A percentile compares a stretch with the other conserved stretches of the same genome.
phyloP scores from a whole-genome alignment of 2,329 filamentous ascomycete genomes.

The Fusarium brachygibbosum region DNA sequence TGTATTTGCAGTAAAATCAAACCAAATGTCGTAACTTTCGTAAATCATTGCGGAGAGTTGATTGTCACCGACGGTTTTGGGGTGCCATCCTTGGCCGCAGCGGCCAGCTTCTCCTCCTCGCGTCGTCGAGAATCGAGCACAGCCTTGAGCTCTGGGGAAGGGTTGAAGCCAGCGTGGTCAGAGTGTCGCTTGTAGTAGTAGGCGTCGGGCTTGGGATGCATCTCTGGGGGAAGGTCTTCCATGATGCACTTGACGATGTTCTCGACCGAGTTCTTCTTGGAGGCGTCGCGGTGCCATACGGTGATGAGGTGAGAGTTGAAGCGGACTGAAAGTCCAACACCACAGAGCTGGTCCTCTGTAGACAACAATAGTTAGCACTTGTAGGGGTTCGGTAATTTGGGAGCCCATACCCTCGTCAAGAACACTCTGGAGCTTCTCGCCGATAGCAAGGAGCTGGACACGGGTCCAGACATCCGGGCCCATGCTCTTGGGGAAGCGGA shows the following conservation, averaged over 20 bases:
- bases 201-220: slow-evolving; percentile 77
- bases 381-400: background rate
- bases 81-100: slow-evolving; percentile 37
- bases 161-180: slow-evolving; percentile 86
- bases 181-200: slow-evolving; percentile 92
- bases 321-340: slow-evolving; percentile 86
- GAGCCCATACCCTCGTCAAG: slow-evolving; percentile 73
- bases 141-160: slow-evolving; percentile 69
- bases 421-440: slow-evolving; percentile 81
- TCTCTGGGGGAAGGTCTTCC: slow-evolving; percentile 77
- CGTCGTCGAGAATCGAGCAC: slow-evolving; percentile 69
- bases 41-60: slow-evolving; percentile 48
- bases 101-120: slow-evolving; percentile 55
- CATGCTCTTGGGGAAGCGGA: slow-evolving; percentile 83
- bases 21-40: slow-evolving; percentile 31
- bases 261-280: slow-evolving; percentile 83
- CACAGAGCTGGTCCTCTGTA: slow-evolving; percentile 86
- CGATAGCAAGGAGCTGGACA: slow-evolving; percentile 84
- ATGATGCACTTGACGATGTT: slow-evolving; percentile 80
- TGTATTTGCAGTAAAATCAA: slow-evolving; percentile 17
- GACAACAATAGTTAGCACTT: slow-evolving; percentile 21
- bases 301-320: slow-evolving; percentile 91
- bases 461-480: slow-evolving; percentile 84
- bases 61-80: slow-evolving; percentile 48
- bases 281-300: slow-evolving; percentile 92